These are phyloP conservation scores for Amborella trichopoda DNA, from an alignment of 164 flowering plant species.

Conservation along the genomic window DNA sequence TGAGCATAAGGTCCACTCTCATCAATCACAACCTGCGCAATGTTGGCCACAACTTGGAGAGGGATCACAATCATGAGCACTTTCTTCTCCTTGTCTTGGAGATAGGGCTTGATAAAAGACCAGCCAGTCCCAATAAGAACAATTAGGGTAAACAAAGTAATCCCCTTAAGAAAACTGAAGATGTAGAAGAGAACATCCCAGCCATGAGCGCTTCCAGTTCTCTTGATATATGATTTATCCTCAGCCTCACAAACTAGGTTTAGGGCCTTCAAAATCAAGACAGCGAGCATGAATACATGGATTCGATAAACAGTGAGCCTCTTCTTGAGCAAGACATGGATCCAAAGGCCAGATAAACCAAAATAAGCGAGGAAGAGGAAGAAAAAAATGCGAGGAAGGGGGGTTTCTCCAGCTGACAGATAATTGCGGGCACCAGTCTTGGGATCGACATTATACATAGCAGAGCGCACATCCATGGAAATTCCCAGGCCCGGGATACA, in stretches of 20 bases:
- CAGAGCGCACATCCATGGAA: conserved; percentile 25
- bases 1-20: conserved; percentile 73
- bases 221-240: conserved; percentile 73
- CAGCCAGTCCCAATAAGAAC: conserved; percentile 93
- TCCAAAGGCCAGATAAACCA: conserved; percentile 41
- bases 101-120: conserved; percentile 84
- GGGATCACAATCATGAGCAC: conserved; percentile 94
- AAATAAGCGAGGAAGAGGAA: conserved; percentile 47
- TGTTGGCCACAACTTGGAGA: conserved; percentile 74
- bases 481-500: conserved; percentile 32
- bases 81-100: conserved; percentile 90
- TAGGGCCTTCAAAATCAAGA: conserved; percentile 31
- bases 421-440: conserved; percentile 34
- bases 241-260: conserved; percentile 80
- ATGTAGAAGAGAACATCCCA: conserved; percentile 97
- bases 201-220: conserved; percentile 81
- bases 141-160: conserved; percentile 65
- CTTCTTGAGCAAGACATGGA: conserved; percentile 40
- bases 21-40: conserved; percentile 77
- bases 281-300: conserved; percentile 86
- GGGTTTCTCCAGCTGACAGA: conserved; percentile 66
- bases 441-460: conserved; percentile 44
- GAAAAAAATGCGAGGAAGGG: conserved; percentile 69
- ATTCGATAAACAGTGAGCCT: conserved; percentile 50
- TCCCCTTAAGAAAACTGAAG: conserved; percentile 76